These are phyloP conservation scores for Camellia sinensis DNA, from an alignment of 148 eudicot species.

Conservation along the genomic window DNA sequence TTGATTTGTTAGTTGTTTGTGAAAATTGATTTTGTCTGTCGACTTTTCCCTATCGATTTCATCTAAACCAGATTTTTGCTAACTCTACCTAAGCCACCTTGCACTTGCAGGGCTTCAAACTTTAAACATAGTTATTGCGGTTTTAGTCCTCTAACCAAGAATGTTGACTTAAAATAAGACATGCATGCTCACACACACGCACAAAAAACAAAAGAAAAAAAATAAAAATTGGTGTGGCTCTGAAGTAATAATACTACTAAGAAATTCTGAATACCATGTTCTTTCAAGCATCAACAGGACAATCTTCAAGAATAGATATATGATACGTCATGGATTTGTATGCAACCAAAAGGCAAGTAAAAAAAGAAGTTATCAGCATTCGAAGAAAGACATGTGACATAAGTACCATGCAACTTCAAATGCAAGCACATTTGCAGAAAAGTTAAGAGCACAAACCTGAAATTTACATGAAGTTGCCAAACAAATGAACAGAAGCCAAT, in stretches of 20 bases:
- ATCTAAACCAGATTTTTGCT: too few species aligned
- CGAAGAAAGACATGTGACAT: neutral
- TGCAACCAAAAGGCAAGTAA: neutral
- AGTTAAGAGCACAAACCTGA: conserved; percentile 2
- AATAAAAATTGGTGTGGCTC: neutral
- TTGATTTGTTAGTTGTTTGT: too few species aligned
- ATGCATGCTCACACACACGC: neutral
- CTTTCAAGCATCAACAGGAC: neutral
- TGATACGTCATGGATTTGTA: neutral
- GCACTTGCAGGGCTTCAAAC: too few species aligned
- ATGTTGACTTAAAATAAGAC: too few species aligned
- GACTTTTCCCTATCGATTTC: too few species aligned
- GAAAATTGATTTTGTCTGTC: too few species aligned
- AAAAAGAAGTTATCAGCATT: neutral
- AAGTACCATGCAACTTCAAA: neutral
- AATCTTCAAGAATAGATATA: neutral
- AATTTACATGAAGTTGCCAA: neutral
- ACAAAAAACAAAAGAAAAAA: neutral
- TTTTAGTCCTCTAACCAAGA: neutral
- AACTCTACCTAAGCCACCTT: too few species aligned
- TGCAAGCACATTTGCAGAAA: neutral
- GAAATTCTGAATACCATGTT: neutral
- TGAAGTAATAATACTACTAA: neutral
- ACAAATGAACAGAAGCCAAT: conserved; percentile 11
- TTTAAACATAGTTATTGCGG: too few species aligned